These are phyloP conservation scores for Fusarium sp. DNA, from an alignment of 2,329 filamentous ascomycete genomes.

Conservation along the genomic window DNA sequence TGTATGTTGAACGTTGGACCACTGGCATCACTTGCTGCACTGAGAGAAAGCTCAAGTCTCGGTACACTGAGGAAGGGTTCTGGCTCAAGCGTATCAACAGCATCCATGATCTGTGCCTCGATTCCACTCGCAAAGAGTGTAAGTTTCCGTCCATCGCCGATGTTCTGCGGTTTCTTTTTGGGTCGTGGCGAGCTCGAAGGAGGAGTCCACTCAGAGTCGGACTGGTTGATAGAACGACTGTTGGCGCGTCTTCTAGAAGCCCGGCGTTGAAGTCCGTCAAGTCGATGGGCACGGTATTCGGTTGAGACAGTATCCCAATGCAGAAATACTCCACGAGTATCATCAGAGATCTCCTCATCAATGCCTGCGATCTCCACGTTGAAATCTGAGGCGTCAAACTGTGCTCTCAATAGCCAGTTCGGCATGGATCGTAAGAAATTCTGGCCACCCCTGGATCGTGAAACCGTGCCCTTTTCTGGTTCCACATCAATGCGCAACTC, in stretches of 20 bases:
- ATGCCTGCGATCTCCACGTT: slow-evolving; percentile 91
- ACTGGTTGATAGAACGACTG: slow-evolving; percentile 75
- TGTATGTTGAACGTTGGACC: slow-evolving; percentile 91
- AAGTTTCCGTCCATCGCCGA: slow-evolving; percentile 82
- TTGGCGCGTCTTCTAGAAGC: slow-evolving; percentile 76
- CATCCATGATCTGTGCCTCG: slow-evolving; percentile 92
- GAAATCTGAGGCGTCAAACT: slow-evolving; percentile 88
- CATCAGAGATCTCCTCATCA: slow-evolving; percentile 83
- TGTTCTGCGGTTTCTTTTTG: slow-evolving; percentile 65
- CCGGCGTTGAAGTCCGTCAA: slow-evolving; percentile 71
- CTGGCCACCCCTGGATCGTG: slow-evolving; percentile 63
- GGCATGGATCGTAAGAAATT: slow-evolving; percentile 85
- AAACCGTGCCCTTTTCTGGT: slow-evolving; percentile 64
- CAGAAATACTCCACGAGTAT: slow-evolving; percentile 84
- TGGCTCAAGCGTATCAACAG: slow-evolving; percentile 82
- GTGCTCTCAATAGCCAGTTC: slow-evolving; percentile 84
- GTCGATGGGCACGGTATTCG: slow-evolving; percentile 87
- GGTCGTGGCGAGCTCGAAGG: slow-evolving; percentile 54
- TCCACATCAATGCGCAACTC: slow-evolving; percentile 81
- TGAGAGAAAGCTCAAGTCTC: slow-evolving; percentile 86
- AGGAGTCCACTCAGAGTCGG: slow-evolving; percentile 71
- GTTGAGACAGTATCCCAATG: slow-evolving; percentile 89
- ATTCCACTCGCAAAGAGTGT: slow-evolving; percentile 84
- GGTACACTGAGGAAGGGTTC: slow-evolving; percentile 90
- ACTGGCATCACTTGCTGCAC: slow-evolving; percentile 85